Evolutionary conservation across 225 moss, liverwort and hornwort genomes (phyloP), one percentile per base, ranked within the genome.

Genomic region (Rhytidiadelphus loreus): DNA sequence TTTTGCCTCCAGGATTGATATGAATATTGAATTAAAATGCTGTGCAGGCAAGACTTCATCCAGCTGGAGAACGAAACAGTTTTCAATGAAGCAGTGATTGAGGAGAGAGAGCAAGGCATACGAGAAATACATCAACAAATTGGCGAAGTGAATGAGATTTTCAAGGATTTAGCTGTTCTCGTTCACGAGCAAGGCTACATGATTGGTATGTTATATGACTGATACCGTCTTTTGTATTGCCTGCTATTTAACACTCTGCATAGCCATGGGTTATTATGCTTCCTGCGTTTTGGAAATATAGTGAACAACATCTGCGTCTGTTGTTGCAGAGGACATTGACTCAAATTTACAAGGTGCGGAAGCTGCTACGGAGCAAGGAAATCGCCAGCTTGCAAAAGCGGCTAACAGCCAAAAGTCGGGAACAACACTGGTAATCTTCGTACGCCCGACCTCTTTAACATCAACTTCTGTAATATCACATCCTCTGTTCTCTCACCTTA

Each of bases 101-200:
- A 96, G 91, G 98, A 99, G 91, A 91, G 98, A 90, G 96, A 99
- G 60, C 97, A 95, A 92, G 98, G 97, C 76, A 99, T 99, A 39
- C 93, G 95, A 82, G 98, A 96, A 94, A 97, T 99, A 68, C 96
- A 96, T 87, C 95, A 95, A 83, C 98, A 99, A 92, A 99, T 96
- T 88, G 96, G 96, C 82, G 97, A 97, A 93, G 97, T 99, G 84
- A 96, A 97, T 87, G 97, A 99, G 79, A 99, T 99, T 83, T 99
- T 99, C 89, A 99, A 99, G 90, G 98, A 99, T 92, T 95, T 99
- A 86, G 98, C 97, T 86, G 94, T 94, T 81, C 93, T 94, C 58
- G 94, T 94, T 68, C 93, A 94, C 68, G 94, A 94, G 4, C 94
- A 94, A 92, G 94, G 94, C 63, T 94, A 94, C 37, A 92, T 92